Conservation (phyloP, 257 asterid species). For the Lantana camara region DNA sequence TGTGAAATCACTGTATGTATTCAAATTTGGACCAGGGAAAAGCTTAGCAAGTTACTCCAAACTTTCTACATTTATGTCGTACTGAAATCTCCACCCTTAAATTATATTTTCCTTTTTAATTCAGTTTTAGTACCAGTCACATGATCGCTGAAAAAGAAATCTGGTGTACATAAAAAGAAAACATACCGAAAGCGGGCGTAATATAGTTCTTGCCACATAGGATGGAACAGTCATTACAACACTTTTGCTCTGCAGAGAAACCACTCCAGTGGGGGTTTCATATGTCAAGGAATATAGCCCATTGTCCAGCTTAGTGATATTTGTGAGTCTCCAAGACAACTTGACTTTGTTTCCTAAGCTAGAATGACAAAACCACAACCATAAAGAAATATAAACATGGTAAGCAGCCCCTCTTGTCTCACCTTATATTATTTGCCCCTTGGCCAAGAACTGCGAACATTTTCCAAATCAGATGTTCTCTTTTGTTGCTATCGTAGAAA, state of each 20-base stretch:
- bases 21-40: not conserved
- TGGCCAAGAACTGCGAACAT: not conserved
- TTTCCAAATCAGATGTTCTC: not conserved
- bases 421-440: slow-evolving; percentile 4
- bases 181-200: slow-evolving; percentile 90
- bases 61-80: not conserved
- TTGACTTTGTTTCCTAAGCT: slow-evolving; percentile 87
- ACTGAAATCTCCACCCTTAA: slow-evolving; percentile 1
- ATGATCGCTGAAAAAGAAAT: slow-evolving; percentile 15
- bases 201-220: slow-evolving; percentile 71
- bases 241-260: slow-evolving; percentile 66
- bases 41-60: slow-evolving; percentile 1
- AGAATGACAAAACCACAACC: slow-evolving; percentile 31
- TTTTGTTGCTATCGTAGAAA: not conserved
- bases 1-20: not conserved
- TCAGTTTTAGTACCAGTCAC: not conserved
- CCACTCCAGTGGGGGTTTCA: slow-evolving; percentile 82
- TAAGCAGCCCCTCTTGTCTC: slow-evolving; percentile 23
- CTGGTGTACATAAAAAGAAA: slow-evolving; percentile 14
- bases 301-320: slow-evolving; percentile 57
- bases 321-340: slow-evolving; percentile 82
- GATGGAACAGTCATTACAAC: slow-evolving; percentile 91
- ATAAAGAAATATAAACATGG: slow-evolving; percentile 18
- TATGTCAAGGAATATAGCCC: slow-evolving; percentile 69
- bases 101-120: not conserved